Percentiles rank a stretch among this genome's conserved stretches.
phyloP scores from a whole-genome alignment of 345 rosid species.

The Eucalyptus sp. region DNA sequence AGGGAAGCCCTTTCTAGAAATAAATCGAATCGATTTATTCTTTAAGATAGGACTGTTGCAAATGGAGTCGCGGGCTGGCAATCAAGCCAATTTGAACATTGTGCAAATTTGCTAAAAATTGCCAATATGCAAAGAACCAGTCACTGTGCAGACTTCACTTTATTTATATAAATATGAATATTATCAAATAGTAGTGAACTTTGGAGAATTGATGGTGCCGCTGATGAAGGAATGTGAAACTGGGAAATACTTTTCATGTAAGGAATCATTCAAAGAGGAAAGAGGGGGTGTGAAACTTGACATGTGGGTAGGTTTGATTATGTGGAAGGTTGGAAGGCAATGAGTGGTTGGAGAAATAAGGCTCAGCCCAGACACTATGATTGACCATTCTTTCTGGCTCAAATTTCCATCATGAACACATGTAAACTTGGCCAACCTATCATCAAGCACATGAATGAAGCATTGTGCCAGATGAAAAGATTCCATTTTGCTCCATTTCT shows the following conservation, averaged over 20 bases:
- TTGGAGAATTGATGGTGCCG: background rate
- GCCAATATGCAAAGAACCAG: background rate
- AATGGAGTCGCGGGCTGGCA: background rate
- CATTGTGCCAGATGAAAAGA: background rate
- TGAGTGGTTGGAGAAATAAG: background rate
- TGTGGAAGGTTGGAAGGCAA: background rate
- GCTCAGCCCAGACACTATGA: background rate
- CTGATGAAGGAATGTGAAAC: background rate
- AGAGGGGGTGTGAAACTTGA: background rate
- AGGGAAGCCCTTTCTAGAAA: background rate
- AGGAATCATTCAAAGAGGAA: background rate
- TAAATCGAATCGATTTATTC: background rate
- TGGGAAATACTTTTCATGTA: background rate
- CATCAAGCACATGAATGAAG: background rate
- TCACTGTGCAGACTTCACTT: background rate
- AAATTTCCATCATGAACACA: background rate
- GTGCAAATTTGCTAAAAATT: background rate
- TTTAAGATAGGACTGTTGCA: background rate
- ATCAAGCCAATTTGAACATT: background rate
- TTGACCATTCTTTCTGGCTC: background rate
- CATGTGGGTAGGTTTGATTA: background rate
- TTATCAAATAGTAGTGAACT: background rate
- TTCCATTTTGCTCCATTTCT: background rate
- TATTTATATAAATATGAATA: background rate
- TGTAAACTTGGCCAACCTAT: background rate